Base-by-base conservation (phyloP, 306 rosid species). In the Acmispon strigosus region DNA sequence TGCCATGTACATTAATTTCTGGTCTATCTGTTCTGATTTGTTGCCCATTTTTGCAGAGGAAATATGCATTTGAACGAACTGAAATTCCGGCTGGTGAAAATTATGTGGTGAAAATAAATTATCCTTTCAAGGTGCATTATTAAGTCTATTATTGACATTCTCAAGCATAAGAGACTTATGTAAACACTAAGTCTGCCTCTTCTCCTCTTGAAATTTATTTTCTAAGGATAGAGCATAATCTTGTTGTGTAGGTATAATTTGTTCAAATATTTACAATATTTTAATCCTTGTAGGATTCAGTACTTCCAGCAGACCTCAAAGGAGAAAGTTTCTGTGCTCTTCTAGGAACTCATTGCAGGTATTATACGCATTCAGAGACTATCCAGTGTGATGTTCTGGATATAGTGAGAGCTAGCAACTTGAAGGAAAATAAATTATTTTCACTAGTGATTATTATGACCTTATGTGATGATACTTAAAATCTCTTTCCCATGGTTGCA, bases 261-360 rank as follows among this genome's bases (percentile, higher is more conserved):
- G 18, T 69, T 52, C 54, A 15, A 32, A 8, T 51, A 20, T 36
- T 22, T 36, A 34, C 17, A 51, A 66, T 17, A 22, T 70, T 56
- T 56, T 63, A 49, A 57, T 43, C 12, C 27, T 56, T 73, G 47
- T 83, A 94, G 97, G 91, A 94, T 61, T 94, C 88, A 48, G 86
- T 83, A 22, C 92, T 94, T 78, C 88, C 91, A 32, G 77, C 75
- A 50, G 95, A 89, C 84, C 83, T 89, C 52, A 87, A 79, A 79
- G 99, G 97, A 73, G 88, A 90, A 72, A 81, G 74, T 64, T 89
- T 89, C 74, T 71, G 79, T 69, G 86, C 95, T 62, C 80, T 94
- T 44, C 79, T 87, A 50, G 99, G 99, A 77, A 88, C 96, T 66
- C 89, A 86, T 74, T 32, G 67, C 89, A 89, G 97, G 99, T 94